Evolutionary conservation across 1,284 basidiomycete species (phyloP).

Genomic region (Pyrrhoderma lamaoense): DNA sequence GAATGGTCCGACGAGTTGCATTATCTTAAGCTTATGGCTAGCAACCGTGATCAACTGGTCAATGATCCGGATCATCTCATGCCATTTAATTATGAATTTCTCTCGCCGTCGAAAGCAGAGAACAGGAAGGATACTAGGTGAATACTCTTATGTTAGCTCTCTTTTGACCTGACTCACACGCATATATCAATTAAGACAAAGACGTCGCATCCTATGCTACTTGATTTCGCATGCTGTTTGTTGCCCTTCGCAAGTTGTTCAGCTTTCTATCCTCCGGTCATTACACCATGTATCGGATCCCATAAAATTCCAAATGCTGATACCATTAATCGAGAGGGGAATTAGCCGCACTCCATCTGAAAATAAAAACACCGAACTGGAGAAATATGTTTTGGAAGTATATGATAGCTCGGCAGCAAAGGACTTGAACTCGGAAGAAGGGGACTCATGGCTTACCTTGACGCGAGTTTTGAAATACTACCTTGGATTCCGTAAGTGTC

Average conservation of each 20-base stretch:
- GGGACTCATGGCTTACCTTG: conserved; percentile 44
- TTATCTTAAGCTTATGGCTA: conserved; percentile 57
- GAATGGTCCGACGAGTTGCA: conserved; percentile 63
- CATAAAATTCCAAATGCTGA: conserved; percentile 57
- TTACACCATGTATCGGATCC: conserved; percentile 56
- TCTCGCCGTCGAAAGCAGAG: conserved; percentile 42
- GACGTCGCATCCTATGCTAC: conserved; percentile 70
- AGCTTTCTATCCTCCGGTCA: conserved; percentile 52
- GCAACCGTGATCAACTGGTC: conserved; percentile 53
- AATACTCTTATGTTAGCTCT: conserved; percentile 22
- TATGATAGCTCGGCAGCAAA: conserved; percentile 44
- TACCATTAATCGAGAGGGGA: conserved; percentile 51
- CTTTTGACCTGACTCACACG: conserved; percentile 9
- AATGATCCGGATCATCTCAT: conserved; percentile 64
- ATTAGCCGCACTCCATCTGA: conserved; percentile 23
- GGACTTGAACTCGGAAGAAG: conserved; percentile 40
- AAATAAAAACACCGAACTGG: conserved; percentile 18
- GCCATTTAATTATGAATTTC: conserved; percentile 55
- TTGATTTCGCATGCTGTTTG: conserved; percentile 76
- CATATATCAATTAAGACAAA: conserved; percentile 46
- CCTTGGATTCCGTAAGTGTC: conserved; percentile 41
- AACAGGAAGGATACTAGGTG: conserved; percentile 61
- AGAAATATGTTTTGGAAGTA: conserved; percentile 37
- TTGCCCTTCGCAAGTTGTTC: conserved; percentile 44
- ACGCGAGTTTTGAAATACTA: conserved; percentile 36